Evolutionary conservation across 805 yeast species (phyloP), one percentile per base, ranked within the genome.

Genomic region (Yarrowia sp.): DNA sequence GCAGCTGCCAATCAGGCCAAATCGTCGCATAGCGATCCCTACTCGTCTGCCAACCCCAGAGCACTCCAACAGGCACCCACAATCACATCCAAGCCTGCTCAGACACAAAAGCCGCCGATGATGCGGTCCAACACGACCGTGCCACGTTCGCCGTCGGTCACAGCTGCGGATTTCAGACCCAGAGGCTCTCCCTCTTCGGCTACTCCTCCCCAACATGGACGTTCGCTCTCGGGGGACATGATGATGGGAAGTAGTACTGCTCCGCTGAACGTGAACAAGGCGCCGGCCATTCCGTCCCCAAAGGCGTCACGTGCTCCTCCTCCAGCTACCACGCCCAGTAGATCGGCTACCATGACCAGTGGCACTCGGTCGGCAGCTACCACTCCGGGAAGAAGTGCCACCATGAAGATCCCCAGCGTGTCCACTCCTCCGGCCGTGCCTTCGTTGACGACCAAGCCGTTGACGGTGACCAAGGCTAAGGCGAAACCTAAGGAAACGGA

Each of bases 41-140:
- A 55, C 16, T 38, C 55, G 7, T 55, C 61, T 11, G n/a, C 42
- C 8, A 8, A 26, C 2, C 40, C 36, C 2, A 15, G 48, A 26
- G 36, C 26, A 1, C 48, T 56, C 5, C 50, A 59, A 16, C 52
- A 45, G 35, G 65, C 52, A 0, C 50, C 52, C 35, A 43, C 52
- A 59, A 59, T 43, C 52, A 59, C 52, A 35, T 59, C 63, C 9
- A 56, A 41, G 3, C 65, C 65, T 8, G 36, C 35, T 2, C 32
- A n/a, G 12, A 15, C 40, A 40, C 59, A 53, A 22, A 56, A 56
- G 8, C 65, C 65, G 16, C 16, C 65, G 9, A 59, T 59, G 65
- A 42, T 45, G 52, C 65, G 65, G 10, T 59, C 65, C 35, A 59
- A 59, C 65, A 59, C 65, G 15, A 59, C 52, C 19, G 65, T 42